A percentile compares a stretch with the other conserved stretches of the same genome.
Conservation (phyloP, 345 rosid genomes). For the Moricandia arvensis region DNA sequence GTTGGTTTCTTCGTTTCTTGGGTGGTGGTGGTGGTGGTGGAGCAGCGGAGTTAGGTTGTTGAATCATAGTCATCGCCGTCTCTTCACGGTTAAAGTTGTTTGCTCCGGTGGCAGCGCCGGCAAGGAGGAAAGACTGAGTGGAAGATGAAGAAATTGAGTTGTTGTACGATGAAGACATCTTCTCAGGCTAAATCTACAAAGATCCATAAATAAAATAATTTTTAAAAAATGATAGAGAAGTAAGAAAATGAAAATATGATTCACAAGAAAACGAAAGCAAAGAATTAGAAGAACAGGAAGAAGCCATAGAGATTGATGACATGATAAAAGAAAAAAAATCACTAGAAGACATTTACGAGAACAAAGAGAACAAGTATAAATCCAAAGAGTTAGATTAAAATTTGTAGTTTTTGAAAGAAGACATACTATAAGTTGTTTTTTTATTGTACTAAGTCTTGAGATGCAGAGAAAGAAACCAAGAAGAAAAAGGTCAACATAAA, state of each 20-base stretch:
- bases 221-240: conserved; percentile 12
- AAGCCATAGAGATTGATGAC: conserved; percentile 37
- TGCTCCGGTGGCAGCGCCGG: conserved; percentile 8
- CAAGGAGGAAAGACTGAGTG: conserved; percentile 27
- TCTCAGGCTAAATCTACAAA: conserved; percentile 29
- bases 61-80: conserved; percentile 16
- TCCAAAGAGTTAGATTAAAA: conserved; percentile 34
- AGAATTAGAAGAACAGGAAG: conserved; percentile 42
- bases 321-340: conserved; percentile 26
- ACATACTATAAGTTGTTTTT: conserved; percentile 32
- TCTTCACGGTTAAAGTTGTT: conserved; percentile 29
- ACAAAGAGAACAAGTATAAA: conserved; percentile 36
- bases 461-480: conserved; percentile 39
- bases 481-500: conserved; percentile 39
- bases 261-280: conserved; percentile 35
- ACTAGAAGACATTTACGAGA: conserved; percentile 40
- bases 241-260: conserved; percentile 22
- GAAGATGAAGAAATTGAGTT: conserved; percentile 29
- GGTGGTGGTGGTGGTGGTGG: conserved; percentile 47
- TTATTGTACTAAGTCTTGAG: conserved; percentile 33
- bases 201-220: conserved; percentile 21
- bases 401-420: conserved; percentile 41
- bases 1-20: conserved; percentile 73
- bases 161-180: conserved; percentile 36
- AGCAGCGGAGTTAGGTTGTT: conserved; percentile 40